Evolutionary conservation across 2,329 filamentous ascomycete genomes (phyloP), one percentile per base, ranked within the genome.

Genomic region (Ophioceras dolichostomum): DNA sequence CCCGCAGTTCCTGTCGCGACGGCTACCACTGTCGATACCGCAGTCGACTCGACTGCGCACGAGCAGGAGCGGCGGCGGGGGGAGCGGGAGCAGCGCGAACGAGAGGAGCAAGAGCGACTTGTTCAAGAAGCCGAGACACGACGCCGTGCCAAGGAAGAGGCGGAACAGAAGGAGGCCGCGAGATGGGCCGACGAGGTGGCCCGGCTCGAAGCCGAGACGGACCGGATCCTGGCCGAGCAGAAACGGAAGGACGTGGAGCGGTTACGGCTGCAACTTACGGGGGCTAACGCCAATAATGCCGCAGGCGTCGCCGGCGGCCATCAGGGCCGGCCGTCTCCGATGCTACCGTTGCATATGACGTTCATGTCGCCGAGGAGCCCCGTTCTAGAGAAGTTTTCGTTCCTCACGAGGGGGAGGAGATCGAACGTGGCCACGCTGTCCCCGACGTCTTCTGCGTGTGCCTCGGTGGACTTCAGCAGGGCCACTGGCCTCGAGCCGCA

Each of bases 181-280:
- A n/a, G n/a, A n/a, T 52, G 54, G 49, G 57, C 54, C 13, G 52
- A 58, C 43, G 60, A 62, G 43, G 49, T 51, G 32, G 61, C 62
- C 39, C 64, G 59, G 39, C 56, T 62, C 37, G 61, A 68, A 41
- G 60, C 57, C 27, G 67, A 71, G 45, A 65, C 60, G 24, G 59
- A 69, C 45, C 62, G 65, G 41, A 61, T 65, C 32, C 52, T 67
- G 32, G 61, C 62, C 18, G 65, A 70, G 44, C 65, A 69, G 49
- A 67, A 65, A 52, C 64, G 60, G 46, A 61, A 62, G 37, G 64
- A 70, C 43, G 55, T 67, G 17, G 59, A 60, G 34, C 60, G 64
- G 38, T 57, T 67, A 17, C 59, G 64, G 43, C 53, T 59, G 27
- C 58, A 67, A 44, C 54, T 67, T 27, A 26, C 12, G 22, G n/a